A percentile compares a stretch with the other conserved stretches of the same genome.
Evolutionary conservation across 257 asterid genomes (phyloP).

Genomic region (Thymus quinquecostatus): DNA sequence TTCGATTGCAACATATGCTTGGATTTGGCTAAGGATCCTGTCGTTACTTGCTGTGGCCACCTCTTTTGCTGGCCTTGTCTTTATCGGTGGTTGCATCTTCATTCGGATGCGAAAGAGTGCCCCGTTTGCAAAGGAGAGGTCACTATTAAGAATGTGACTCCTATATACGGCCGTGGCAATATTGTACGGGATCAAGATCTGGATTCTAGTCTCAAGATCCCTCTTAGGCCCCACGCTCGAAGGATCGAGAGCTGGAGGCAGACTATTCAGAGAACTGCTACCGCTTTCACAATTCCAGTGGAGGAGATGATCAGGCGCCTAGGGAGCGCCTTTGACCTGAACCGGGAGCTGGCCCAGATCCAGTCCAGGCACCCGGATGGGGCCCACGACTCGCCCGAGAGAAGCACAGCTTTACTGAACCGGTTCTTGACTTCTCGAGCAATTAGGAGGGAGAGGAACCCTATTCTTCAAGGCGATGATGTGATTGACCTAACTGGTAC

Average conservation of each 20-base stretch:
- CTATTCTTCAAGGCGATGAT: conserved; percentile 49
- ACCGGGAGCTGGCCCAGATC: conserved; percentile 51
- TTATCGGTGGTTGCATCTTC: conserved; percentile 84
- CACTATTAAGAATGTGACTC: conserved; percentile 67
- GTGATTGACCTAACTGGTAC: conserved; percentile 61
- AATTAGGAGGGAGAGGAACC: conserved; percentile 66
- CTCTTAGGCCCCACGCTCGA: conserved; percentile 69
- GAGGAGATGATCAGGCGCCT: conserved; percentile 91
- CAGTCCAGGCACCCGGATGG: conserved; percentile 46
- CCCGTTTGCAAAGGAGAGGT: conserved; percentile 99
- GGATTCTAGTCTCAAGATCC: conserved; percentile 61
- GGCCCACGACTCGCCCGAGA: conserved; percentile 69
- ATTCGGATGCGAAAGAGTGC: conserved; percentile 89
- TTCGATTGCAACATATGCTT: conserved; percentile 95
- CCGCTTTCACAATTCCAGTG: conserved; percentile 55
- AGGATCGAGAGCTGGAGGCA: conserved; percentile 89
- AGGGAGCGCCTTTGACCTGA: conserved; percentile 57
- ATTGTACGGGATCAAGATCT: conserved; percentile 41
- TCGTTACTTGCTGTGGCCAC: conserved; percentile 97
- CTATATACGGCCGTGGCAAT: conserved; percentile 84
- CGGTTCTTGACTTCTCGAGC: conserved; percentile 77
- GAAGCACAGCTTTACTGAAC: conserved; percentile 65
- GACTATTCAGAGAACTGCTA: conserved; percentile 52
- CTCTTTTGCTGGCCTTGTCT: conserved; percentile 98
- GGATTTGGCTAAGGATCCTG: conserved; percentile 91